phyloP scores from a whole-genome alignment of 75 land plant species.

The Selaginella moellendorffii region DNA sequence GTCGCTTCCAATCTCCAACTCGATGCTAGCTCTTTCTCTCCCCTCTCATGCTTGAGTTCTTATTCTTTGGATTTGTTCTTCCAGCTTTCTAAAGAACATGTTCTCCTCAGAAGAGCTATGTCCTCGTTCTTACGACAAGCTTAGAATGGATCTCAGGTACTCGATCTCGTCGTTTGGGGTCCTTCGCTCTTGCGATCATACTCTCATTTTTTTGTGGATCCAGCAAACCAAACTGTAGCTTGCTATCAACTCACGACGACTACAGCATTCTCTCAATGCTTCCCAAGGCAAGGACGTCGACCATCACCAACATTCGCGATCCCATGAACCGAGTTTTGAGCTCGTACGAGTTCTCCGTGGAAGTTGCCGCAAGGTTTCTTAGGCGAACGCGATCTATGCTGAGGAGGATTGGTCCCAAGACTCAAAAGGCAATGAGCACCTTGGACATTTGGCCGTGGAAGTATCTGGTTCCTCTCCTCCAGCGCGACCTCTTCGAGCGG shows the following conservation, averaged over 20 bases:
- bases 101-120: slow-evolving; percentile 41
- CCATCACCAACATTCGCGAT: slow-evolving; percentile 65
- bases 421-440: slow-evolving; percentile 47
- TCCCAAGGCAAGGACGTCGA: slow-evolving; percentile 58
- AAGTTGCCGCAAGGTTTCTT: slow-evolving; percentile 89
- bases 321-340: slow-evolving; percentile 88
- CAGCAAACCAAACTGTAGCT: slow-evolving; percentile 57
- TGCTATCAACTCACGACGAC: slow-evolving; percentile 79
- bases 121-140: slow-evolving; percentile 84
- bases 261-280: slow-evolving; percentile 68
- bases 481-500: slow-evolving; percentile 69
- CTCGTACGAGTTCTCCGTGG: slow-evolving; percentile 83
- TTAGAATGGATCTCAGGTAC: slow-evolving; percentile 78
- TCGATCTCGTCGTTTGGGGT: too few species aligned
- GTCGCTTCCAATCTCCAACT: too few species aligned
- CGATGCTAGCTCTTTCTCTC: background rate
- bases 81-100: slow-evolving; percentile 61
- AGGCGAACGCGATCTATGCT: slow-evolving; percentile 12
- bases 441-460: slow-evolving; percentile 98
- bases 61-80: slow-evolving; percentile 3
- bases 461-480: slow-evolving; percentile 96
- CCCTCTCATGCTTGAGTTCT: background rate
- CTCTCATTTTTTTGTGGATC: too few species aligned
- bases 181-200: too few species aligned
- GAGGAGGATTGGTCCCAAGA: slow-evolving; percentile 21